phyloP scores from a whole-genome alignment of 2,329 filamentous ascomycete species.

The Ceratocystis lukuohia region DNA sequence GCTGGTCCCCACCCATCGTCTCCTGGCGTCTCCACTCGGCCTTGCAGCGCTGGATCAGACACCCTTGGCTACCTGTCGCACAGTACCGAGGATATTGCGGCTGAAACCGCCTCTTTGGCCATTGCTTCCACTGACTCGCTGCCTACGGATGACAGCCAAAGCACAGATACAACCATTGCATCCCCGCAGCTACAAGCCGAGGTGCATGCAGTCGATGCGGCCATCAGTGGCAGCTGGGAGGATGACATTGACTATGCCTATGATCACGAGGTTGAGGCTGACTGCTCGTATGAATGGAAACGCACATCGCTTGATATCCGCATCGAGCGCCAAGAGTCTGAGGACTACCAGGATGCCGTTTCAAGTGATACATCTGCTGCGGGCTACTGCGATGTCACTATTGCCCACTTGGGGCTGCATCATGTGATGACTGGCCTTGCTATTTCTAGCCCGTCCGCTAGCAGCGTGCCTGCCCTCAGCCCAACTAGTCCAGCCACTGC shows the following conservation, averaged over 20 bases:
- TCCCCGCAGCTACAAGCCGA: not conserved
- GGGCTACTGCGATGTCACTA: conserved; percentile 23
- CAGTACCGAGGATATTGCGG: conserved; percentile 16
- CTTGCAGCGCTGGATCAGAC: conserved; percentile 38
- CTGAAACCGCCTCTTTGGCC: conserved; percentile 24
- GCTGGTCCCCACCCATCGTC: conserved; percentile 26
- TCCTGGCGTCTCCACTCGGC: conserved; percentile 23
- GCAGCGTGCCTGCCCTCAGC: conserved; percentile 38
- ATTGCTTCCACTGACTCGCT: not conserved
- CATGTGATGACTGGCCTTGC: conserved; percentile 12
- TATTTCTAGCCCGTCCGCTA: conserved; percentile 23
- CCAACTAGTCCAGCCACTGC: conserved; percentile 31
- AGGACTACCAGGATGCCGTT: conserved; percentile 6
- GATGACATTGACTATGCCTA: conserved; percentile 60
- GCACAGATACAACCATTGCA: not conserved
- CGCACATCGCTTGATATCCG: conserved; percentile 38
- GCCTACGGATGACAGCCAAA: not conserved
- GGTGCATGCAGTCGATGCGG: not conserved
- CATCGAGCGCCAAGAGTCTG: conserved; percentile 19
- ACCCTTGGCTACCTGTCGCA: conserved; percentile 31
- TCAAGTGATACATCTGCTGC: not conserved
- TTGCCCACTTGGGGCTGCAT: conserved; percentile 22
- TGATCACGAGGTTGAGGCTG: conserved; percentile 52
- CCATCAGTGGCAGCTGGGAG: conserved; percentile 41
- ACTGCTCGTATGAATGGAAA: conserved; percentile 55